Evolutionary conservation across 345 rosid species (phyloP), one percentile per base, ranked within the genome.

Genomic region (Litchi chinensis): DNA sequence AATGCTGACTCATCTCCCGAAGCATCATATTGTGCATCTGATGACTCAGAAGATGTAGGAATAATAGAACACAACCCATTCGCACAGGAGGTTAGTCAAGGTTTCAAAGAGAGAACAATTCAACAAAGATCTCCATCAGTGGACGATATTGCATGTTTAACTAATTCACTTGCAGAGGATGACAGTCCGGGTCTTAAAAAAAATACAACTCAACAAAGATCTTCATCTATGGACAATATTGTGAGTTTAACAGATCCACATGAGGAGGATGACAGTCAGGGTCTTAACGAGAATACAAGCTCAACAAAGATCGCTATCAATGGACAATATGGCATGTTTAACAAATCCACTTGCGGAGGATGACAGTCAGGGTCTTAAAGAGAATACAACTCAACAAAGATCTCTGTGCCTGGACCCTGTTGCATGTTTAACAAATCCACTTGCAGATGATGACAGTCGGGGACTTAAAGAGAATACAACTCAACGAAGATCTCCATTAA

Each of bases 1-100:
- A 84, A 83, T 43, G 54, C 65, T 60, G 82, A 82, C 76, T 78
- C 85, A 3, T 75, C 86, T 52, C 77, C 89, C 26, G 93, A 86
- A 56, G 79, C 87, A 39, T 86, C 91, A 62, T 75, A 64, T 19
- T 78, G 69, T 74, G 52, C 66, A 46, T 88, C 90, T 44, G 88
- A 85, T 77, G 94, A 88, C 87, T 87, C 93, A 5, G 86, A 84
- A 68, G 98, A 92, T 69, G 76, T 91, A 26, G 87, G 87, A 50
- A 88, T 90, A 37, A 79, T 87, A 68, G 95, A 90, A 79, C 68
- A 78, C 76, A 74, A 65, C 74, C 76, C 79, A 11, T 24, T 74
- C 40, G 73, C 16, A 56, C 77, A 81, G 60, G 82, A 70, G 60
- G 59, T 32, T 40, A 64, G 54, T 73, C 76, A 26, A 16, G 44